Base-by-base conservation (phyloP, 345 rosid genomes). In the Hypericum androsaemum region DNA sequence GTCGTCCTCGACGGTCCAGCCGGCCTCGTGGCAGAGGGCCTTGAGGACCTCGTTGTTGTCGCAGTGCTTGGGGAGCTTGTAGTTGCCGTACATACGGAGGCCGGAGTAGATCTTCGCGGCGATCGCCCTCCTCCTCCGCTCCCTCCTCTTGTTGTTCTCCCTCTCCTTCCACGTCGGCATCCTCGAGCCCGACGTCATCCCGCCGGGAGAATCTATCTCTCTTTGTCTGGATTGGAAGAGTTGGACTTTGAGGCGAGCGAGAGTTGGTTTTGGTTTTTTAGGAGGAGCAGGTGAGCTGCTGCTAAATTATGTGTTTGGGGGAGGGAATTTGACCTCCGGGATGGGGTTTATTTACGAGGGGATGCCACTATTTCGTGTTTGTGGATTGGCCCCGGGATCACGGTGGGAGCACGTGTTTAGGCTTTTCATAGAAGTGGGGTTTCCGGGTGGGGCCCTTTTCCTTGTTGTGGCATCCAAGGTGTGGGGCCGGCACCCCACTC, bases 151-250 rank as follows among this genome's bases (percentile, higher is more conserved):
- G 74, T 92, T 92, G 77, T 88, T 92, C 80, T 92, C 98, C 51
- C 98, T 73, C 78, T 92, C 98, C 77, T 84, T 92, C 95, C 96
- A 88, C 39, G 94, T 84, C 68, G 98, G 98, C 73, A 81, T 83
- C 74, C 98, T 71, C 60, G 94, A 63, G 56, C 96, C 98, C 22
- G 94, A 76, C 65, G 95, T 84, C 98, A 92, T 90, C 22, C 32
- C 32, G 32, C 32, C 32, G 32, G 32, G 4, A 4, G 32, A 22
- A 22, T 22, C 32, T 8, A n/a, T n/a, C 47, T 41, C 9, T 37
- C 15, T 10, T 0, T 6, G 3, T 0, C 10, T 43, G 32, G 32
- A 22, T 43, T 43, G 7, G 47, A 9, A 12, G 14, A 6, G 7
- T 9, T n/a, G 50, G 53, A 45, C 2, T 15, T 11, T 37, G 48